Base-by-base conservation (phyloP, 2,329 filamentous ascomycete species). In the Chaetomium strumarium region DNA sequence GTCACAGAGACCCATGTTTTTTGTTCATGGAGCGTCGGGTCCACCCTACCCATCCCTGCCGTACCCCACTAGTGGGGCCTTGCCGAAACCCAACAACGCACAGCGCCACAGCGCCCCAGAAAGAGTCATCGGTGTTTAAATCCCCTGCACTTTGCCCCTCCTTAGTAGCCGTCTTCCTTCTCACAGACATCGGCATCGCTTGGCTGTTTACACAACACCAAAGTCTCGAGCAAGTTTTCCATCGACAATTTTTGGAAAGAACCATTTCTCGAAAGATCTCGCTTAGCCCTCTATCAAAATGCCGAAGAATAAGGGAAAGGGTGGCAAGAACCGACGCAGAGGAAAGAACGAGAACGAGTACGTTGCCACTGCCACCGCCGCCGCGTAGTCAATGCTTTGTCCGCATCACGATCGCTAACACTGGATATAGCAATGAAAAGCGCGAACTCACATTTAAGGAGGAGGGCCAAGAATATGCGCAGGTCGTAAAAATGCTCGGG, bases 371-470 rank as follows among this genome's bases (percentile, higher is more conserved):
- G n/a, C n/a, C n/a, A n/a, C n/a, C 44, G 17, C 33, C 19, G 12
- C 8, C 43, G 12, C n/a, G 10, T 31, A 16, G 19, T 16, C 20
- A 40, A 16, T 14, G 10, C 38, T 20, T 7, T 12, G 34, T 7
- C 19, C 11, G 24, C 14, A 34, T 43, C 37, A 16, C 36, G 17
- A 29, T 41, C 45, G 34, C 60, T 57, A 46, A 59, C 57, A 17
- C 24, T 11, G 20, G 8, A 5, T 14, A 54, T 44, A 63, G 61
- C 79, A 95, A 96, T 70, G 91, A 96, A 78, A 96, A 96, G 81
- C 91, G 92, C 73, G 92, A 97, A 74, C 81, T 97, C 67, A 92
- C 90, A 68, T 97, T 97, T 85, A 96, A 96, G 77, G 93, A 97
- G 73, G 92, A 97, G 69, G 92, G 92, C 63, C 92, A 97, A 79